Evolutionary conservation across 2,329 filamentous ascomycete genomes (phyloP).

Genomic region (Teratosphaeria destructans): DNA sequence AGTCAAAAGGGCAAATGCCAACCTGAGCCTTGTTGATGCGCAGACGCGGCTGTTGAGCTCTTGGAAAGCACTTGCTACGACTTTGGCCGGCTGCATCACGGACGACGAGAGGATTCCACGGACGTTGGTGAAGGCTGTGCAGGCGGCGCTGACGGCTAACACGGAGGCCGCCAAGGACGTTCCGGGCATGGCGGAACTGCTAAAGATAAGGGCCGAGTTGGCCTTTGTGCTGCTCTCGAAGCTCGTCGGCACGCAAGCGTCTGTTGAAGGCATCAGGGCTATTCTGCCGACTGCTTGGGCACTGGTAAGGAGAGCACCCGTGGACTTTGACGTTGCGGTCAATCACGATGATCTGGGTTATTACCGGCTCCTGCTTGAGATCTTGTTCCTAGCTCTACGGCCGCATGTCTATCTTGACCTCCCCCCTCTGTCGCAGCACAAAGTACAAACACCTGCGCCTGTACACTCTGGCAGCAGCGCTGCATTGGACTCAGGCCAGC

Average conservation of each 20-base stretch:
- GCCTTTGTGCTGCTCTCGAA: conserved; percentile 74
- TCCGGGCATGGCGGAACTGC: conserved; percentile 69
- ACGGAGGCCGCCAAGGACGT: conserved; percentile 61
- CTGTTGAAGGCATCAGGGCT: conserved; percentile 40
- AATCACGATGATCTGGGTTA: conserved; percentile 52
- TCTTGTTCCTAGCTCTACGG: conserved; percentile 72
- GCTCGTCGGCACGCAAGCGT: conserved; percentile 49
- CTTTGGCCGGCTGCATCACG: conserved; percentile 58
- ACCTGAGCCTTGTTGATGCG: conserved; percentile 83
- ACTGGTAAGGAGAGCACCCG: conserved; percentile 43
- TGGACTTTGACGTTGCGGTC: conserved; percentile 51
- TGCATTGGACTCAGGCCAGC: conserved; percentile 1
- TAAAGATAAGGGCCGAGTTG: conserved; percentile 67
- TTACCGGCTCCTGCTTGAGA: conserved; percentile 72
- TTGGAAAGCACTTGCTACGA: conserved; percentile 80
- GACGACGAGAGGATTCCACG: conserved; percentile 49
- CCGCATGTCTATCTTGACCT: conserved; percentile 38
- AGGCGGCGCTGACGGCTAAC: conserved; percentile 71
- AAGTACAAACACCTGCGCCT: too few species aligned
- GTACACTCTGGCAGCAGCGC: too few species aligned
- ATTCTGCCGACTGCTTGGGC: conserved; percentile 52
- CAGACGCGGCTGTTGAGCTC: conserved; percentile 78
- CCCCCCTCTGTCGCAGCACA: not conserved
- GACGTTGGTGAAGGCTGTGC: conserved; percentile 63
- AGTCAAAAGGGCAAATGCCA: conserved; percentile 77